Conservation (phyloP, 805 yeast species). For the Grigorovia transvaalensis region DNA sequence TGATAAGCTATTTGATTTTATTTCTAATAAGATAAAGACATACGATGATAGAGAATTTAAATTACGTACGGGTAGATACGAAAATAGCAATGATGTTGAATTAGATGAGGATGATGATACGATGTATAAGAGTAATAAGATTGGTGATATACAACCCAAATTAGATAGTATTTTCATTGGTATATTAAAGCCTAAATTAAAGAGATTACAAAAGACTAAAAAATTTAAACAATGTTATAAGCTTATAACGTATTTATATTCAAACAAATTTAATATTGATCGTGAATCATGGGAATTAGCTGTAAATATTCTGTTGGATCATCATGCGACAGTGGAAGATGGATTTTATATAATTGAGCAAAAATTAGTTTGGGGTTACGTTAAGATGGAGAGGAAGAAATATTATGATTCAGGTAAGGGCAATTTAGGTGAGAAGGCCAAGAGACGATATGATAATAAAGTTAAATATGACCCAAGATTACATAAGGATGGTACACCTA, state of each 20-base stretch:
- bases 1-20: slow-evolving; percentile 15
- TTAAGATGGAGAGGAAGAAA: slow-evolving; percentile 20
- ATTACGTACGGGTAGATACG: not conserved
- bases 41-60: not conserved
- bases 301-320: slow-evolving; percentile 18
- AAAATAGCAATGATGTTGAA: not conserved
- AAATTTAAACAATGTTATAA: slow-evolving; percentile 13
- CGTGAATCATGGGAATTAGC: slow-evolving; percentile 27
- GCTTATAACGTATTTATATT: slow-evolving; percentile 13
- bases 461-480: not conserved
- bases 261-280: slow-evolving; percentile 22
- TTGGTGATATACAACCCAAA: not conserved
- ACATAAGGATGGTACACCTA: not conserved
- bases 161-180: slow-evolving; percentile 10
- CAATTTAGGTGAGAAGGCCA: not conserved
- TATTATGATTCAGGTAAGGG: not conserved
- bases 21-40: slow-evolving; percentile 9
- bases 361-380: slow-evolving; percentile 31
- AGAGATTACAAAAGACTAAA: slow-evolving; percentile 11
- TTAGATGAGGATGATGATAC: not conserved
- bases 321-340: slow-evolving; percentile 20
- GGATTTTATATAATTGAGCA: slow-evolving; percentile 25
- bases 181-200: slow-evolving; percentile 16
- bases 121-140: not conserved
- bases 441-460: not conserved